A percentile compares a stretch with the other conserved stretches of the same genome.
These are phyloP conservation scores for Clitoria ternatea DNA, from an alignment of 306 rosid species.

Conservation along the genomic window DNA sequence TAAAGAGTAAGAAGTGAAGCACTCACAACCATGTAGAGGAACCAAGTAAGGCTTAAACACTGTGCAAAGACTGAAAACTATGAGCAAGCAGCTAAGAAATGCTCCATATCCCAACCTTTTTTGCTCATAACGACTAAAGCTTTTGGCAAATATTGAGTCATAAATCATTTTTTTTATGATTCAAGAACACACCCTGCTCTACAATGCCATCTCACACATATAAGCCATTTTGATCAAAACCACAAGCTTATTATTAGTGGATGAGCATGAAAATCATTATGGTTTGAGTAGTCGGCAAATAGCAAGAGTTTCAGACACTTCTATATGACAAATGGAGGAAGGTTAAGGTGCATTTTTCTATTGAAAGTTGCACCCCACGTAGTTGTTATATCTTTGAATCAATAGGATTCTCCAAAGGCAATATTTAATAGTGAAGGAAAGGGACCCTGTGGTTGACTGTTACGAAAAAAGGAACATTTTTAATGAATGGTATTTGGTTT, in stretches of 20 bases:
- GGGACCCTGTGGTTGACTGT: constrained; percentile 58
- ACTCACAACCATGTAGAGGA: constrained; percentile 63
- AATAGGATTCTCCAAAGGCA: constrained; percentile 26
- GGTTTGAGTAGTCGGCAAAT: constrained; percentile 21
- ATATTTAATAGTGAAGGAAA: constrained; percentile 37
- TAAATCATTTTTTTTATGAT: constrained; percentile 41
- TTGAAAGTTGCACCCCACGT: constrained; percentile 56
- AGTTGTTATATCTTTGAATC: constrained; percentile 45
- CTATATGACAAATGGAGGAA: constrained; percentile 32
- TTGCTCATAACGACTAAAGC: constrained; percentile 81
- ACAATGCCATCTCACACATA: constrained; percentile 25
- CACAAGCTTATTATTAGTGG: constrained; percentile 22
- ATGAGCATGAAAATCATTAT: not conserved
- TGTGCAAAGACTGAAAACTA: constrained; percentile 57
- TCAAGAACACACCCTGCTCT: constrained; percentile 1
- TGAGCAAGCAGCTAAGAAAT: constrained; percentile 48
- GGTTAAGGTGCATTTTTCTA: constrained; percentile 36
- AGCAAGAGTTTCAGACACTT: constrained; percentile 32
- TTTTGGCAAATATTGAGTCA: constrained; percentile 61
- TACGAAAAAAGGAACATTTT: constrained; percentile 32
- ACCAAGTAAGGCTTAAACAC: constrained; percentile 64
- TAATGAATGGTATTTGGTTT: constrained; percentile 35
- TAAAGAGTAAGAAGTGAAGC: constrained; percentile 3
- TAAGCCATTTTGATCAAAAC: constrained; percentile 9
- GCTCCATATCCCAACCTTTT: constrained; percentile 76